phyloP scores from a whole-genome alignment of 1,139 yeast genomes.

The Martiniozyma asiatica region DNA sequence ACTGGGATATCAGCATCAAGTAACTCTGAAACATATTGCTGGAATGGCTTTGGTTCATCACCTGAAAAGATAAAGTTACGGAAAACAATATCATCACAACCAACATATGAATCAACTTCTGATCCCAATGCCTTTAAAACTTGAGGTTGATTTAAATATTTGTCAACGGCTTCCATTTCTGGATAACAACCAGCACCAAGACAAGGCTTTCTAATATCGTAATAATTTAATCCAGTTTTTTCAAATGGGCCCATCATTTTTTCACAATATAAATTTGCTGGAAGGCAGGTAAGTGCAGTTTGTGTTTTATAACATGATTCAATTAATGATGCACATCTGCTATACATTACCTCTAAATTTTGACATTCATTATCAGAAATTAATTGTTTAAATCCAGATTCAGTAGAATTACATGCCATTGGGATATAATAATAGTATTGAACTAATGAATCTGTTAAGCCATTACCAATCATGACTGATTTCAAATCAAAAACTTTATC shows the following conservation, averaged over 20 bases:
- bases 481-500: constrained; percentile 57
- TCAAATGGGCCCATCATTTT: constrained; percentile 40
- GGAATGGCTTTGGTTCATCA: constrained; percentile 58
- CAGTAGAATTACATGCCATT: constrained; percentile 49
- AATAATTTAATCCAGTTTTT: constrained; percentile 53
- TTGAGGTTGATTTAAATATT: constrained; percentile 45
- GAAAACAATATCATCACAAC: constrained; percentile 48
- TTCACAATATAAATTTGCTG: constrained; percentile 36
- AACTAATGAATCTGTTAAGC: constrained; percentile 63
- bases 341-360: constrained; percentile 36
- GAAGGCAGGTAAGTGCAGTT: constrained; percentile 38
- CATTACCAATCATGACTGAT: constrained; percentile 74
- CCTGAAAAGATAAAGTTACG: constrained; percentile 44
- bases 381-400: constrained; percentile 52
- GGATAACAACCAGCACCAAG: constrained; percentile 42
- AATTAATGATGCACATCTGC: constrained; percentile 44
- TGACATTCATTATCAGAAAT: constrained; percentile 51
- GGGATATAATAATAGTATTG: constrained; percentile 65
- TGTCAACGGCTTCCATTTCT: constrained; percentile 41
- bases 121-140: constrained; percentile 56
- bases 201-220: constrained; percentile 56
- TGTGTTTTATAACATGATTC: constrained; percentile 41
- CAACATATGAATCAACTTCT: constrained; percentile 39
- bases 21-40: constrained; percentile 44
- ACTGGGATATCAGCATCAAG: constrained; percentile 57